Evolutionary conservation across 2,329 filamentous ascomycete species (phyloP).

Genomic region (Pseudogymnoascus sp.): DNA sequence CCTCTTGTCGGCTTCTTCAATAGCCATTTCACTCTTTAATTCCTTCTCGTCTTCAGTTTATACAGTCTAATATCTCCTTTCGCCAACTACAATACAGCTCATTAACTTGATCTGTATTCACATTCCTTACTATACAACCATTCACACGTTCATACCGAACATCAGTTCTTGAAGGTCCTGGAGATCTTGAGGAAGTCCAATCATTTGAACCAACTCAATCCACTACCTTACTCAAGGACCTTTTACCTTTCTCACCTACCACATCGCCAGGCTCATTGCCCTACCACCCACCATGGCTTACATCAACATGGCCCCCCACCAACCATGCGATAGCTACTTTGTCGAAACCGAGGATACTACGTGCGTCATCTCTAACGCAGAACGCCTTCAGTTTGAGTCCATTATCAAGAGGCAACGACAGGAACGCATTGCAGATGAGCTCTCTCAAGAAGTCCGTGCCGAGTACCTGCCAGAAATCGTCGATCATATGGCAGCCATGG

Average conservation of each 20-base stretch:
- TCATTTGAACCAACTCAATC: constrained; percentile 18
- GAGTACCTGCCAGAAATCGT: constrained; percentile 94
- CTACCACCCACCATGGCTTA: constrained; percentile 9
- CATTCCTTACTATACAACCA: constrained; percentile 21
- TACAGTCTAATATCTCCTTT: constrained; percentile 27
- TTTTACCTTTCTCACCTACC: constrained; percentile 8
- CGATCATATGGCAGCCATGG: constrained; percentile 91
- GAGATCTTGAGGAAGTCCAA: constrained; percentile 27
- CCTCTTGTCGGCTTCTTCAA: constrained; percentile 18
- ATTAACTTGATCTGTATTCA: constrained; percentile 18
- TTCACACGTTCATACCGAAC: constrained; percentile 20
- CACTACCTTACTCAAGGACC: constrained; percentile 2
- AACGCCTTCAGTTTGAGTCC: constrained; percentile 64
- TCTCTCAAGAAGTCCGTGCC: constrained; percentile 74
- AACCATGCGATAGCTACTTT: constrained; percentile 60
- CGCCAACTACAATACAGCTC: constrained; percentile 20
- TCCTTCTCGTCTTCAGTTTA: constrained; percentile 19
- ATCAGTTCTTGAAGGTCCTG: constrained; percentile 29
- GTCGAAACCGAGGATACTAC: constrained; percentile 49
- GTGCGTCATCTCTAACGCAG: constrained; percentile 20
- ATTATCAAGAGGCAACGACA: constrained; percentile 74
- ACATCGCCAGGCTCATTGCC: constrained; percentile 9
- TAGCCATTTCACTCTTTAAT: constrained; percentile 27
- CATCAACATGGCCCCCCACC: constrained; percentile 29
- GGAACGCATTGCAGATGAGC: constrained; percentile 78